Evolutionary conservation across 2,329 filamentous ascomycete species (phyloP).

Genomic region (Alternaria sp.): DNA sequence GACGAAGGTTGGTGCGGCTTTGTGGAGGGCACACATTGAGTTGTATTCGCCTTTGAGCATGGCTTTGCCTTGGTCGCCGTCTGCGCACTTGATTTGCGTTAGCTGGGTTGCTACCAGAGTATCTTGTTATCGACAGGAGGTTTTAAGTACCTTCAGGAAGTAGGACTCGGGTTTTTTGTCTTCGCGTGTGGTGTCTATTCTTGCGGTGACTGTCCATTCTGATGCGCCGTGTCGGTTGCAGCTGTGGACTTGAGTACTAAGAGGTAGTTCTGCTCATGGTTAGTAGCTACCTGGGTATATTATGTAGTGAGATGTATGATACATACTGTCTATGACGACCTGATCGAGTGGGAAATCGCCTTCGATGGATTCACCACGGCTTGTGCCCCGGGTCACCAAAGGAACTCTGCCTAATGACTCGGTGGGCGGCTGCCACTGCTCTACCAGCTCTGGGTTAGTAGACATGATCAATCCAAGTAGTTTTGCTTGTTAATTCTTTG

Average conservation of each 20-base stretch:
- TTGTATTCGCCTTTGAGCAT: neutral
- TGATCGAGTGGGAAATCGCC: neutral
- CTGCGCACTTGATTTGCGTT: neutral
- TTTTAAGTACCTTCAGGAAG: neutral
- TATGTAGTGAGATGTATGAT: neutral
- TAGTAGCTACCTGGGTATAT: neutral
- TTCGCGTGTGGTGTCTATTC: neutral
- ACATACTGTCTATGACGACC: neutral
- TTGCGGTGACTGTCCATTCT: neutral
- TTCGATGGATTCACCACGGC: neutral
- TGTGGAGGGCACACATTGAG: neutral
- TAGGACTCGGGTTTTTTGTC: accelerated
- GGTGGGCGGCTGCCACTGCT: neutral
- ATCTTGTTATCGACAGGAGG: neutral
- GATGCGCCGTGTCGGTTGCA: neutral
- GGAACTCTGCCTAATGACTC: neutral
- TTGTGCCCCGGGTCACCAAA: neutral
- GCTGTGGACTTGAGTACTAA: neutral
- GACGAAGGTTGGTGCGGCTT: neutral
- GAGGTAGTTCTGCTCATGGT: neutral
- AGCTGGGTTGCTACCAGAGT: neutral
- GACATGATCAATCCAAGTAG: neutral
- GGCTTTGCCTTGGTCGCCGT: neutral
- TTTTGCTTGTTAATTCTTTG: neutral
- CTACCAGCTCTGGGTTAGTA: neutral